Evolutionary conservation across 164 flowering plant genomes (phyloP), one percentile per base, ranked within the genome.

Genomic region (Dillenia turbinata): DNA sequence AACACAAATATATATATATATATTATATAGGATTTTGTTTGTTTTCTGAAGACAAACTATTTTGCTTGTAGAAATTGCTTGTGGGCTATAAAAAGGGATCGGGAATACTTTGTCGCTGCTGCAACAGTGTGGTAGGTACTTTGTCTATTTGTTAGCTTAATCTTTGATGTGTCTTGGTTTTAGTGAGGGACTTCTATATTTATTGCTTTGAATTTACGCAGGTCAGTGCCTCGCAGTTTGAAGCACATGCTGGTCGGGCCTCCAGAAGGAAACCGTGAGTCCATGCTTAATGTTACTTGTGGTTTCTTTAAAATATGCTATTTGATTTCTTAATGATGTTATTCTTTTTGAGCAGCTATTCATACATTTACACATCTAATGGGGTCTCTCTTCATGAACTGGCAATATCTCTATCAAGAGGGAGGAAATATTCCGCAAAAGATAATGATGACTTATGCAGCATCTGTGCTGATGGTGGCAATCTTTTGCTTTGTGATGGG

Each of bases 241-340:
- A 95, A 79, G 85, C 92, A 15, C 99, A 95, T 87, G 97, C 99
- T 68, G 99, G 97, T 66, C 83, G 83, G 75, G 89, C 92, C 49
- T 63, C 88, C 26, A 83, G 96, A 49, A 85, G 91, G 19, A 85
- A 88, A 47, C 99, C 99, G 99, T 95, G 61, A 83, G 99, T 86
- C 26, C 12, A 47, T 12, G 12, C 12, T 52, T 44, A 13, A 47
- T 15, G 43, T 8, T 3, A 1, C 9, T 17, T 15, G 5, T 47
- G 24, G n/a, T 26, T 9, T 45, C 7, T 26, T 26, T 22, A 12
- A 46, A 26, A 13, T 49, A 8, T 58, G 22, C 10, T 44, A 10
- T 59, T 49, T 19, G 53, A 10, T 19, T 8, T 64, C 53, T 65
- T 65, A 15, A 45, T 10, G 19, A 19, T 63, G 10, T 66, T 50